These are phyloP conservation scores for Vaccinium darrowii DNA, from an alignment of 148 eudicot genomes.

Conservation along the genomic window DNA sequence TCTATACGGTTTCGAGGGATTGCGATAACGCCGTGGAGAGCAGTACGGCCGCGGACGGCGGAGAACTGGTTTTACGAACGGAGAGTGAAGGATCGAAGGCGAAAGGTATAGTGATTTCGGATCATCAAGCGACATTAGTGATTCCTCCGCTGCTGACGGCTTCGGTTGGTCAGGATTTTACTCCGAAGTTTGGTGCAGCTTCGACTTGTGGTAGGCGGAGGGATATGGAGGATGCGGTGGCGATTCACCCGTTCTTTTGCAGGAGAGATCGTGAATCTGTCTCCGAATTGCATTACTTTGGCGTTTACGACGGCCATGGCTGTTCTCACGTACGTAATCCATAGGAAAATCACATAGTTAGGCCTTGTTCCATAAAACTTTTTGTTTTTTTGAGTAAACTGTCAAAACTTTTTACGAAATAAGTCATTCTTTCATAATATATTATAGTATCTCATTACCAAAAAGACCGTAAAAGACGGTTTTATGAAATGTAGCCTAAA, in stretches of 20 bases:
- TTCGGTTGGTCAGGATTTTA: not conserved
- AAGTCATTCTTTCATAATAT: no score
- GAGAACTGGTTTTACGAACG: not conserved
- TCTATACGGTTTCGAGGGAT: conserved; percentile 19
- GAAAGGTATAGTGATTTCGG: not conserved
- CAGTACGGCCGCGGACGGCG: not conserved
- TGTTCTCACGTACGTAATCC: conserved; percentile 65
- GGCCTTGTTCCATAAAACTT: no score
- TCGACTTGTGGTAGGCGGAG: conserved; percentile 72
- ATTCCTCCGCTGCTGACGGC: not conserved
- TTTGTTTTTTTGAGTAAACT: no score
- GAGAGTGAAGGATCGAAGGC: not conserved
- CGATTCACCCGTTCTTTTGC: conserved; percentile 57
- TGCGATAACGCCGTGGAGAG: conserved; percentile 21
- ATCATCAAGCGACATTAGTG: not conserved
- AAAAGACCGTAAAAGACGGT: no score
- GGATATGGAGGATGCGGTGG: conserved; percentile 82
- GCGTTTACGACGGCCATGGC: conserved; percentile 83
- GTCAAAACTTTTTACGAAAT: no score
- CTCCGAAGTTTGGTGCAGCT: conserved; percentile 59
- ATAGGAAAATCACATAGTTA: not conserved
- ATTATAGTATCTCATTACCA: no score
- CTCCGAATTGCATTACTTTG: conserved; percentile 51
- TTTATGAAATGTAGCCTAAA: no score
- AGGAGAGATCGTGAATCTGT: conserved; percentile 1